These are phyloP conservation scores for Puccinia coronata DNA, from an alignment of 1,284 basidiomycete species.

Conservation along the genomic window DNA sequence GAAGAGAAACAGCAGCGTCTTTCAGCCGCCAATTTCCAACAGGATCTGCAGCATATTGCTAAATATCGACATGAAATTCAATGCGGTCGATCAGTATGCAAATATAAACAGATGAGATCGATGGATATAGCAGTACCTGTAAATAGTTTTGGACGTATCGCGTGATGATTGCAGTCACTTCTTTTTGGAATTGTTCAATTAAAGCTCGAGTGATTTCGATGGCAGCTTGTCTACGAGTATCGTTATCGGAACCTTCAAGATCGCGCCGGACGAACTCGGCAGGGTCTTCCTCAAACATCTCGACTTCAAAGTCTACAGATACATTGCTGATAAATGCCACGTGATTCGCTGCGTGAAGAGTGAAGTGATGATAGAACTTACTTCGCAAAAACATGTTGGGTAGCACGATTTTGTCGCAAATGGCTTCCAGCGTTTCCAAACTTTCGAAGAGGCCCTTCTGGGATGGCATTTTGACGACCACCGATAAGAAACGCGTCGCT, in stretches of 20 bases:
- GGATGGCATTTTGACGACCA: conserved; percentile 68
- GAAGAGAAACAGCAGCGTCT: conserved; percentile 90
- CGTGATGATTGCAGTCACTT: conserved; percentile 81
- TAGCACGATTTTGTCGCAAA: conserved; percentile 86
- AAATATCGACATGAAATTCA: not conserved
- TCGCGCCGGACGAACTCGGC: conserved; percentile 92
- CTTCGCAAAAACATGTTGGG: conserved; percentile 81
- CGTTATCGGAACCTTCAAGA: conserved; percentile 68
- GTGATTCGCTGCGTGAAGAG: too few relatives aligned
- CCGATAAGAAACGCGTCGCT: conserved; percentile 86
- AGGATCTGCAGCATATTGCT: conserved; percentile 65
- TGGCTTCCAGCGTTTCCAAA: conserved; percentile 73
- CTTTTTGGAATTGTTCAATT: conserved; percentile 74
- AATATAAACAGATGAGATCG: not conserved
- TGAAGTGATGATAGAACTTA: conserved; percentile 6
- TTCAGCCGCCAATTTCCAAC: conserved; percentile 84
- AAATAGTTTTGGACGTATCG: conserved; percentile 78
- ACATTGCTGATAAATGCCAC: not conserved
- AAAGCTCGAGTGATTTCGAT: conserved; percentile 88
- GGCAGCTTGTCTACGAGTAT: conserved; percentile 86
- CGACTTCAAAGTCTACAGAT: conserved; percentile 73
- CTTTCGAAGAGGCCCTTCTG: conserved; percentile 65
- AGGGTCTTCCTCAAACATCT: conserved; percentile 96
- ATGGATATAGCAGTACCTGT: conserved; percentile 55
- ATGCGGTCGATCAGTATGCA: not conserved